Base-by-base conservation (phyloP, 352 stramenopile genomes). In the Globisporangium orthogonon region DNA sequence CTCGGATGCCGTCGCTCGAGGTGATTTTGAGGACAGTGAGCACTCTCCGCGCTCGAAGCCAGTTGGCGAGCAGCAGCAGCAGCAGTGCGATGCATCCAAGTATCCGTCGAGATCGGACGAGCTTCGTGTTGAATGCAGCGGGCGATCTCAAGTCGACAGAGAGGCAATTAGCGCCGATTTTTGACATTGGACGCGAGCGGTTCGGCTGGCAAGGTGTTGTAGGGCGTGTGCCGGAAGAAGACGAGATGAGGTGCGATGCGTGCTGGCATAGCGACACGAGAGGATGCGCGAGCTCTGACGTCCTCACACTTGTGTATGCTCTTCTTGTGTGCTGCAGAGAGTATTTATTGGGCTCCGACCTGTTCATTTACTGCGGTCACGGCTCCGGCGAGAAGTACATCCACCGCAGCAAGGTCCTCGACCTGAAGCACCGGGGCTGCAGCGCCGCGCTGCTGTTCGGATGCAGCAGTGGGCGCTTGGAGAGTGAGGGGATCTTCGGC, bases 311-410 rank as follows among this genome's bases (percentile, higher is more conserved):
- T 23, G 17, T 17, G 7, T 33, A 13, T 40, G 29, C 47, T 11
- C 13, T 17, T 35, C 9, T 11, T 53, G 40, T 23, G 14, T 39
- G 18, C 1, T 40, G 11, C 41, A 86, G 76, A 57, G 55, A 70
- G 13, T 78, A 65, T 71, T 83, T 82, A 66, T 69, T 53, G 29
- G 66, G 69, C 18, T 76, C 76, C 1, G 89, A 98, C 44, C 54
- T 99, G 35, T 96, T 98, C 73, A 79, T 99, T 62, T 99, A 98
- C 73, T 98, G 93, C 68, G 97, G 97, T 23, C 97, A 99, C 67
- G 97, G 97, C 40, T 96, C 93, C 6, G 97, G 95, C 17, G 94
- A 99, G 67, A 85, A 76, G 45, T 97, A 92, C 56, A 90, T 98
- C 49, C 84, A 91, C 61, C 76, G 86, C 11, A 76, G 86, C 46